Conservation (phyloP, 2,329 filamentous ascomycete genomes). For the Lecanicillium sp. region DNA sequence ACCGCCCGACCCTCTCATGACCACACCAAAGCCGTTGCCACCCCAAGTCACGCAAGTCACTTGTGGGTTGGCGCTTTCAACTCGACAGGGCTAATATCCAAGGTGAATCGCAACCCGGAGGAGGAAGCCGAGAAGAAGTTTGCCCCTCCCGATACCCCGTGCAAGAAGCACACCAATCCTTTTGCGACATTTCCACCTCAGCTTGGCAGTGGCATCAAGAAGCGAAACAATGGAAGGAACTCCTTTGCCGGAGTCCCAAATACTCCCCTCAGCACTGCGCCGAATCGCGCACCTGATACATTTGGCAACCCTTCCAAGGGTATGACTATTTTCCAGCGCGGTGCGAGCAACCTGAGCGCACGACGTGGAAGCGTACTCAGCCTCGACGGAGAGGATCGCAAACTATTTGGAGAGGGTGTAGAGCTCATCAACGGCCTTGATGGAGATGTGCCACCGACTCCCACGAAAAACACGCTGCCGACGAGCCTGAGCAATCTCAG, state of each 20-base stretch:
- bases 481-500: conserved; percentile 32
- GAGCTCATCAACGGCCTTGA: conserved; percentile 20
- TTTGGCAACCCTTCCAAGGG: conserved; percentile 51
- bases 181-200: conserved; percentile 58
- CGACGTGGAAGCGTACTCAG: conserved; percentile 67
- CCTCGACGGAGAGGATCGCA: conserved; percentile 67
- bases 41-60: conserved; percentile 45
- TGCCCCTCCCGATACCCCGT: conserved; percentile 87
- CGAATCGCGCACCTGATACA: conserved; percentile 34
- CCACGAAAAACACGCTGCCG: conserved; percentile 62
- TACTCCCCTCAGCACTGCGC: conserved; percentile 66
- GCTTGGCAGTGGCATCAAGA: conserved; percentile 52
- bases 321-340: conserved; percentile 58
- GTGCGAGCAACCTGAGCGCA: conserved; percentile 32
- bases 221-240: conserved; percentile 54
- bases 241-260: conserved; percentile 67
- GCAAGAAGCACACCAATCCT: conserved; percentile 71
- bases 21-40: conserved; percentile 19
- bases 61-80: conserved; percentile 79
- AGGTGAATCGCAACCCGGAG: conserved; percentile 80
- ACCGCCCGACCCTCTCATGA: conserved; percentile 20
- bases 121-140: conserved; percentile 51
- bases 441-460: conserved; percentile 80
- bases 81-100: conserved; percentile 90
- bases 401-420: conserved; percentile 27